Conservation (phyloP, 352 stramenopile genomes). For the Pythium rhizo-oryzae region DNA sequence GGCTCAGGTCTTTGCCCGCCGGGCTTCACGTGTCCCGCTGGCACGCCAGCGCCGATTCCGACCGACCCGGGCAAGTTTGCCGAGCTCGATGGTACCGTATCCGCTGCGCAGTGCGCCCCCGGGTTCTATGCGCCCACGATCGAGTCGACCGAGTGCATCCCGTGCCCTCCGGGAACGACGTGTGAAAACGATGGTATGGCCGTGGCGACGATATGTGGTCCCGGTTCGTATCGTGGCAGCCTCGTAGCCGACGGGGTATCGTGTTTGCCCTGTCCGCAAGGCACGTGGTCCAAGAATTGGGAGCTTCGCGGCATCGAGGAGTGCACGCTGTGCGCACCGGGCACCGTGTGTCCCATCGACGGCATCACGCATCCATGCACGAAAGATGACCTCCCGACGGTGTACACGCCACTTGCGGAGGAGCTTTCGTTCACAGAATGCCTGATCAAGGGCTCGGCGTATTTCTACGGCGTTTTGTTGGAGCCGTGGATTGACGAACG, state of each 20-base stretch:
- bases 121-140: constrained; percentile 97
- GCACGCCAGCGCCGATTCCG: constrained; percentile 93
- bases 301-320: constrained; percentile 93
- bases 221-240: constrained; percentile 92
- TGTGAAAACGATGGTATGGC: constrained; percentile 92
- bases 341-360: constrained; percentile 93
- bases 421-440: constrained; percentile 90
- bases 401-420: constrained; percentile 85
- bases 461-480: constrained; percentile 95
- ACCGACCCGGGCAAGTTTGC: constrained; percentile 92
- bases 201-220: constrained; percentile 90
- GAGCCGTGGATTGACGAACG: constrained; percentile 96
- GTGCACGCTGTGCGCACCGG: constrained; percentile 92
- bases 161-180: constrained; percentile 91
- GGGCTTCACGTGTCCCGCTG: constrained; percentile 94
- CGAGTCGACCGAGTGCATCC: constrained; percentile 91
- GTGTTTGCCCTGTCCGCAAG: constrained; percentile 92
- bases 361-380: constrained; percentile 95
- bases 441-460: constrained; percentile 76
- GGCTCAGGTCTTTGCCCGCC: constrained; percentile 94
- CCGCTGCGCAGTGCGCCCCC: constrained; percentile 91
- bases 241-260: constrained; percentile 85
- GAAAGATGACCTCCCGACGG: constrained; percentile 90
- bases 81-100: constrained; percentile 90
- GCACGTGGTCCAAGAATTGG: constrained; percentile 99